These are phyloP conservation scores for Salmacisia buchloeana DNA, from an alignment of 1,284 basidiomycete genomes.

Conservation along the genomic window DNA sequence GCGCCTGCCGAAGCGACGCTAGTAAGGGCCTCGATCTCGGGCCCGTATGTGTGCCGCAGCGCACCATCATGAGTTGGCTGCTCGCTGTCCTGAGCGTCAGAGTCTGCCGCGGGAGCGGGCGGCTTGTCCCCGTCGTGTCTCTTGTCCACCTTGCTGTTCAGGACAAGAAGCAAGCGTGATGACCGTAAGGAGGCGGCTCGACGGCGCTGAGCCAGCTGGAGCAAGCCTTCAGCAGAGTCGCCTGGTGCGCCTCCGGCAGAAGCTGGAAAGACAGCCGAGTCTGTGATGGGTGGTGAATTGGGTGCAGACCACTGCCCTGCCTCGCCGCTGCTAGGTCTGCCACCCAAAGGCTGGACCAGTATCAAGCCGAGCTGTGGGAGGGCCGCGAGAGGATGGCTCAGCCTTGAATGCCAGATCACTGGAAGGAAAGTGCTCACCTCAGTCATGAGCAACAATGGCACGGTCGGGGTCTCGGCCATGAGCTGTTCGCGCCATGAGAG, in stretches of 20 bases:
- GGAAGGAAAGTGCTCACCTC: background rate
- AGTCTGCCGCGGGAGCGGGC: background rate
- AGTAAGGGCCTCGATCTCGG: background rate
- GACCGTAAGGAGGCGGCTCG: background rate
- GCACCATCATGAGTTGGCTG: background rate
- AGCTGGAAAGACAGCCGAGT: background rate
- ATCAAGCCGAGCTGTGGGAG: background rate
- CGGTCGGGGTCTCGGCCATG: background rate
- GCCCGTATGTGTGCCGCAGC: background rate
- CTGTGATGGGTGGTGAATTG: background rate
- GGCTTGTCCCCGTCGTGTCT: background rate
- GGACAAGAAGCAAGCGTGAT: background rate
- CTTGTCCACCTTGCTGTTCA: background rate
- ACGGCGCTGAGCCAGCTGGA: background rate
- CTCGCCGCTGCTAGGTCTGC: background rate
- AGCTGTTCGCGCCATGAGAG: background rate
- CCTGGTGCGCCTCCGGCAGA: background rate
- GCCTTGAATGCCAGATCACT: background rate
- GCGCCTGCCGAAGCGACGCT: constrained; percentile 2
- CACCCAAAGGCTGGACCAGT: background rate
- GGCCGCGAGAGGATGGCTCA: background rate
- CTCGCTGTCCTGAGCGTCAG: background rate
- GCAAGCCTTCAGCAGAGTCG: background rate
- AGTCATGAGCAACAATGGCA: background rate
- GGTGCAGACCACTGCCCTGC: background rate